Conservation (phyloP, 225 moss, liverwort and hornwort species). For the Straminergon stramineum region DNA sequence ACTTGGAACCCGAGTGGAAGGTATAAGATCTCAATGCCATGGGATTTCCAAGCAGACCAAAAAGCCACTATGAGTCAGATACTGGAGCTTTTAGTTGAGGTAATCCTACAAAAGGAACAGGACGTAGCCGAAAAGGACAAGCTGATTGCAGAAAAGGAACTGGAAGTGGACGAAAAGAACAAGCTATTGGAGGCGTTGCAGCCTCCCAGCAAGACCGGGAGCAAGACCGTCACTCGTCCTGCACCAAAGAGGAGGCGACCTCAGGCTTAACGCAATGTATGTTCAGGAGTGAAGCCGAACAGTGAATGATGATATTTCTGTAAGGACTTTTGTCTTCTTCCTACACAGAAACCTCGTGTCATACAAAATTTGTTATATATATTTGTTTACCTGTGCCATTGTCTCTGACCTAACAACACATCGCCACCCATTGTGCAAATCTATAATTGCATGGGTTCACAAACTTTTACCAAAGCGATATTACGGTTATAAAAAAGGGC, state of each 20-base stretch:
- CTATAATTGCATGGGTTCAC: background rate
- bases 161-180: slow-evolving; percentile 4
- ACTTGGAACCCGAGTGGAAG: slow-evolving; percentile 41
- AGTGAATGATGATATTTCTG: background rate
- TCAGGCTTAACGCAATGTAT: background rate
- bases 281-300: background rate
- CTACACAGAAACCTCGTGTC: background rate
- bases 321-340: background rate
- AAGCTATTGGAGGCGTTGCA: slow-evolving; percentile 10
- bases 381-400: background rate
- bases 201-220: background rate
- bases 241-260: background rate
- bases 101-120: background rate
- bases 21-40: slow-evolving; percentile 18
- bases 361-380: background rate
- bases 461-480: background rate
- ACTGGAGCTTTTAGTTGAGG: background rate
- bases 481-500: background rate
- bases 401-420: background rate
- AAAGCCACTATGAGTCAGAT: slow-evolving; percentile 22
- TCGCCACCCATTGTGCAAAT: background rate
- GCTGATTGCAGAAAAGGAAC: background rate
- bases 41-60: slow-evolving; percentile 16
- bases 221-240: background rate
- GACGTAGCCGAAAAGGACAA: background rate